phyloP scores from a whole-genome alignment of 2,329 filamentous ascomycete genomes.

The Fusarium sublunatum region DNA sequence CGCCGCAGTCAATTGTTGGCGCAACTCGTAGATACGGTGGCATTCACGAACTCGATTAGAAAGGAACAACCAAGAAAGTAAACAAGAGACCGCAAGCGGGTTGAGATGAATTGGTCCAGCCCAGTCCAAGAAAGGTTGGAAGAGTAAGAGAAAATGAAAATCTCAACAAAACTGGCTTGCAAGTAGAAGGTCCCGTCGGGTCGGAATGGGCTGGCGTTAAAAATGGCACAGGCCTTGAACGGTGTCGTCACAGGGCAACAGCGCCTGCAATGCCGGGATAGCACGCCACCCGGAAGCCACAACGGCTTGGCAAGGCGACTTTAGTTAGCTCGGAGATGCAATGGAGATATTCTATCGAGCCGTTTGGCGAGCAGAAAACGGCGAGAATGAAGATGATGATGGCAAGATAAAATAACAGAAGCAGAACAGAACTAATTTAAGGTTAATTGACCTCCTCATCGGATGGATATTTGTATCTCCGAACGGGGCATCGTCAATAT shows the following conservation, averaged over 20 bases:
- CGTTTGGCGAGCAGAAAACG: not conserved
- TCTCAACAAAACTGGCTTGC: conserved; percentile 24
- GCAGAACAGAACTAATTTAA: conserved; percentile 3
- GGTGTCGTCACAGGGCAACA: conserved; percentile 47
- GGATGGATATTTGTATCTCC: conserved; percentile 29
- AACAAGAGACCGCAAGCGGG: conserved; percentile 7
- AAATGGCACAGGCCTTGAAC: conserved; percentile 42
- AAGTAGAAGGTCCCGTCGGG: conserved; percentile 1
- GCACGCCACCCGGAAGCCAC: conserved; percentile 41
- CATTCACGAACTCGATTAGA: conserved; percentile 9
- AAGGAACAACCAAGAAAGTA: conserved; percentile 8
- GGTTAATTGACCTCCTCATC: conserved; percentile 28
- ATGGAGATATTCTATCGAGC: not conserved
- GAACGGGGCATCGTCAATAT: conserved; percentile 9
- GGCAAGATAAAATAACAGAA: not conserved
- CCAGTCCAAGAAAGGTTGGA: not conserved
- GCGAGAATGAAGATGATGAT: not conserved
- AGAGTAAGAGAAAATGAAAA: conserved; percentile 19
- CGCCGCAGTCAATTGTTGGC: conserved; percentile 40
- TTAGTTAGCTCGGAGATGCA: not conserved
- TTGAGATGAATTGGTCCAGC: conserved; percentile 2
- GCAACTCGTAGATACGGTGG: conserved; percentile 15
- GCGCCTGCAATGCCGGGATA: conserved; percentile 28
- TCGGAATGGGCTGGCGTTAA: conserved; percentile 11
- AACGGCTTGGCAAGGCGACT: conserved; percentile 26